Conservation (phyloP, 2,329 filamentous ascomycete species). For the Microcyclospora pomicola region DNA sequence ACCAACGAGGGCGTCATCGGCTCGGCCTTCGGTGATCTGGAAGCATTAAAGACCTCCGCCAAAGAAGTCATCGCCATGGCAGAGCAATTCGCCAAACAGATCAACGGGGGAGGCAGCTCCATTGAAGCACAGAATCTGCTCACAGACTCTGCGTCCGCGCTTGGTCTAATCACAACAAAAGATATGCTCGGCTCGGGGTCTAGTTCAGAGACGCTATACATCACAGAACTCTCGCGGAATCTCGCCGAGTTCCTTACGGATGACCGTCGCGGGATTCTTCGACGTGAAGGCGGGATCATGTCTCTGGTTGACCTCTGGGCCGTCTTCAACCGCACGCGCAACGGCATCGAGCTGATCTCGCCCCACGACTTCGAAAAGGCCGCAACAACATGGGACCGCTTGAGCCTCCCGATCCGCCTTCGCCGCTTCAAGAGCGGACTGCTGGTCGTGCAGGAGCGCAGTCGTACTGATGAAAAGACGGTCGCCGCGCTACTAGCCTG, state of each 20-base stretch:
- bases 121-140: constrained; percentile 61
- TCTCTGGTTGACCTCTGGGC: constrained; percentile 86
- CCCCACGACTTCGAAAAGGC: constrained; percentile 87
- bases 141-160: constrained; percentile 66
- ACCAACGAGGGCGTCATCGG: constrained; percentile 92
- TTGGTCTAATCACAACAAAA: constrained; percentile 86
- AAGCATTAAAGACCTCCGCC: constrained; percentile 92
- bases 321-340: constrained; percentile 82
- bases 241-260: constrained; percentile 82
- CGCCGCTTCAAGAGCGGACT: constrained; percentile 85
- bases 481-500: constrained; percentile 62
- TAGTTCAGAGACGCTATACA: constrained; percentile 67
- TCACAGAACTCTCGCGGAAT: constrained; percentile 74
- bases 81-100: constrained; percentile 63
- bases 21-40: constrained; percentile 86
- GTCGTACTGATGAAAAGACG: constrained; percentile 83
- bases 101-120: constrained; percentile 34
- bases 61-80: constrained; percentile 92
- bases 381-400: constrained; percentile 70
- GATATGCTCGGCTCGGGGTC: constrained; percentile 74
- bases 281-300: constrained; percentile 73
- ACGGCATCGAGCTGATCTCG: constrained; percentile 86
- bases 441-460: constrained; percentile 79
- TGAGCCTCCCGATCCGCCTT: constrained; percentile 74
- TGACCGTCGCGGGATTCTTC: constrained; percentile 63